phyloP scores from a whole-genome alignment of 192 early-diverging fungal genomes.

The Coemansia sp. region DNA sequence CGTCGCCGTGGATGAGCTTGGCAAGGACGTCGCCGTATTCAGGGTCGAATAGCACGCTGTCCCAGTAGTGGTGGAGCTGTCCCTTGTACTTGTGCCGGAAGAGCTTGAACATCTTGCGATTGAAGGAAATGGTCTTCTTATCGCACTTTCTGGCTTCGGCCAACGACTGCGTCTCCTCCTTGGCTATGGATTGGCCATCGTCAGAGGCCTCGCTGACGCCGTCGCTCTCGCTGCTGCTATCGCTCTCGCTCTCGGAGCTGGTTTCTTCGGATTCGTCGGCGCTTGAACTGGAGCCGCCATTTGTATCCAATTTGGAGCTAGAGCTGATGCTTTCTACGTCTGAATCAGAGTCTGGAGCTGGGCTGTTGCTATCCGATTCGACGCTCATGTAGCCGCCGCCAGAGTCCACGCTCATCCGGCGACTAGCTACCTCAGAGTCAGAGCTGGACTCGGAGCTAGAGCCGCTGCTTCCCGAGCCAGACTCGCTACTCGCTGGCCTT shows the following conservation, averaged over 20 bases:
- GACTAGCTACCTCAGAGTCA: not conserved
- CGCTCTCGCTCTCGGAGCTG: not conserved
- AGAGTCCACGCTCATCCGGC: not conserved
- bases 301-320: not conserved
- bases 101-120: not conserved
- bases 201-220: not conserved
- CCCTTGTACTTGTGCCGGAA: not conserved
- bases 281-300: not conserved
- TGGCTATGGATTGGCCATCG: not conserved
- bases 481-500: not conserved
- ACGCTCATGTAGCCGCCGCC: not conserved
- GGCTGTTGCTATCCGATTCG: not conserved
- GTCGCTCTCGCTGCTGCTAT: not conserved
- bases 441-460: not conserved
- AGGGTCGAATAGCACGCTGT: not conserved
- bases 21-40: slow-evolving; percentile 8
- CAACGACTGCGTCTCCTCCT: not conserved
- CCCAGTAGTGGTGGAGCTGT: not conserved
- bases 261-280: not conserved
- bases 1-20: slow-evolving; percentile 3
- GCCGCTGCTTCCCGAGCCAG: not conserved
- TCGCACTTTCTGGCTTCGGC: slow-evolving; percentile 1
- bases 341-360: not conserved
- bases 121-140: not conserved
- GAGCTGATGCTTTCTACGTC: not conserved